Base-by-base conservation (phyloP, 2,329 filamentous ascomycete genomes). In the Cladophialophora immunda region DNA sequence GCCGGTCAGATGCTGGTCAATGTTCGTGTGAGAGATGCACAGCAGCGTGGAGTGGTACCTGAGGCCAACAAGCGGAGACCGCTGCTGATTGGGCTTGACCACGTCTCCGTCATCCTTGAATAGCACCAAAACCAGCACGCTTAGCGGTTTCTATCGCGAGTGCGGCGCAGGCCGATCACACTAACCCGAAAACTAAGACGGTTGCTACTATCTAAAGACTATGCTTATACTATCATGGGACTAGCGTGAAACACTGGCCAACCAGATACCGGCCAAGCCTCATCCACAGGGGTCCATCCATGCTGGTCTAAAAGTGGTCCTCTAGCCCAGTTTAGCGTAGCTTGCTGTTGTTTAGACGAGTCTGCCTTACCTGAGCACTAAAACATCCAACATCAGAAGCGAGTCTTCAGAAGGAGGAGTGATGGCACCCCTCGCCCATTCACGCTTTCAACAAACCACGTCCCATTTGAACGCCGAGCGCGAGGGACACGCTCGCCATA, bases 311-410 rank as follows among this genome's bases (percentile, higher is more conserved):
- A 50, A 25, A 50, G 45, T 50, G 9, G 25, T 50, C 45, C 19
- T 6, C 66, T 50, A 68, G 22, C 56, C 29, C n/a, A 32, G n/a
- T 25, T 32, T 5, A 53, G 54, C 36, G 25, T 64, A 58, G 54
- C 17, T 9, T 30, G 4, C 11, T 30, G 45, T 41, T 58, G 58
- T 66, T 61, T 58, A 68, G 54, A 56, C 45, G 62, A 70, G 63
- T 70, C 68, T 70, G 68, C 68, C 68, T 70, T 70, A 68, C 68
- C 68, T 70, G 68, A 70, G 63, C 62, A 64, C 65, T 66, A 63
- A 65, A 45, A 41, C 29, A 38, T 30, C 58, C 11, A 36, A 38
- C 32, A 22, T 7, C 19, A 22, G 45, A 53, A 45, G 22, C 57
- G 22, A 19, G 57, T 19, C 38, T 11, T 45, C 41, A 36, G 41